Percentiles rank a stretch among this genome's conserved stretches.
Evolutionary conservation across 202 grass and related monocot genomes (phyloP).

Genomic region (Bolboschoenoplectus hybrid): DNA sequence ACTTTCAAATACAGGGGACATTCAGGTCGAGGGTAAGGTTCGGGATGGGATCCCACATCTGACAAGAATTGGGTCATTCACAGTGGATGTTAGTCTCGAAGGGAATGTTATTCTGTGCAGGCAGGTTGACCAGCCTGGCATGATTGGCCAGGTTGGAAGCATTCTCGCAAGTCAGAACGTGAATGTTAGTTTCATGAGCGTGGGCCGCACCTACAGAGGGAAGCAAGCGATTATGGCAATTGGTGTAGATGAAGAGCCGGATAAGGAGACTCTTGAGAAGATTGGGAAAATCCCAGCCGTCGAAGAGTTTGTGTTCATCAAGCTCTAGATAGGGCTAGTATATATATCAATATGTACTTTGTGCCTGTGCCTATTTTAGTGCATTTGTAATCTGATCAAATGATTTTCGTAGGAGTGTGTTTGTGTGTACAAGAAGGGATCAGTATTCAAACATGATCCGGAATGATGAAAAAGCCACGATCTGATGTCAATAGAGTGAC

Average conservation of each 20-base stretch:
- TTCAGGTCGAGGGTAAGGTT: conserved; percentile 67
- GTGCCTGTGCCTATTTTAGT: neutral
- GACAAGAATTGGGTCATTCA: conserved; percentile 53
- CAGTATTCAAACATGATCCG: neutral
- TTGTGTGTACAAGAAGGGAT: conserved; percentile 16
- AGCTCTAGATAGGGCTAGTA: conserved; percentile 50
- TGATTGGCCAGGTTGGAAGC: conserved; percentile 77
- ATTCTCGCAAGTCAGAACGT: conserved; percentile 67
- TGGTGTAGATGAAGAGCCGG: conserved; percentile 75
- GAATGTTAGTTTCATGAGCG: conserved; percentile 89
- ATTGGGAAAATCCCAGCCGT: conserved; percentile 59
- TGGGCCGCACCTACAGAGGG: conserved; percentile 65
- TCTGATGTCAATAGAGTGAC: conserved; percentile 4
- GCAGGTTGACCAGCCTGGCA: conserved; percentile 72
- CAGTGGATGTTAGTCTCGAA: conserved; percentile 78
- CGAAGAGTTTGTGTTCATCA: conserved; percentile 84
- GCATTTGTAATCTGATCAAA: conserved; percentile 1
- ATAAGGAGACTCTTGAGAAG: conserved; percentile 65
- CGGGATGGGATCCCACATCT: conserved; percentile 68
- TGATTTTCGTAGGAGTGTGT: conserved; percentile 14
- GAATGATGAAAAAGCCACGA: neutral
- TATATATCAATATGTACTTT: neutral
- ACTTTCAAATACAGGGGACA: conserved; percentile 56
- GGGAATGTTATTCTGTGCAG: conserved; percentile 73
- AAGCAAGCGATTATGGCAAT: conserved; percentile 87